phyloP scores from a whole-genome alignment of 371 early-diverging fungal genomes.

The Smittium culicis region DNA sequence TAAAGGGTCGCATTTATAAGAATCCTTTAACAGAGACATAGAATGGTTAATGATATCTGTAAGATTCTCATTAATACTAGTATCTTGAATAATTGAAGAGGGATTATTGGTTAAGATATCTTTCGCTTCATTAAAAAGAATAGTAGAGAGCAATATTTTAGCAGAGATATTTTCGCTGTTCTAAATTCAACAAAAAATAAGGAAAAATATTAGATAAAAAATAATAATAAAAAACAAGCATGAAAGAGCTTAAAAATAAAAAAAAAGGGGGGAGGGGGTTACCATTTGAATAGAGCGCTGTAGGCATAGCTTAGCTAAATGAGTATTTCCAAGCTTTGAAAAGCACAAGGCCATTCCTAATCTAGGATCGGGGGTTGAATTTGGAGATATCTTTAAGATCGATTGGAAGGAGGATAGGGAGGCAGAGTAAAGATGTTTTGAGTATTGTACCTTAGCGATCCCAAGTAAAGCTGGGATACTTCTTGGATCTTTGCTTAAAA shows the following conservation, averaged over 20 bases:
- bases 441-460: constrained; percentile 50
- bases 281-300: constrained; percentile 46
- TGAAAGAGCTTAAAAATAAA: not conserved
- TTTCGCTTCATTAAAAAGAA: constrained; percentile 64
- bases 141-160: constrained; percentile 48
- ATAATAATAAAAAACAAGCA: not conserved
- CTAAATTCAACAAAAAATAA: not conserved
- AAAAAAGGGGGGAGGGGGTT: constrained; percentile 18
- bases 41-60: constrained; percentile 22
- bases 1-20: constrained; percentile 28
- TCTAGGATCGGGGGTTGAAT: constrained; percentile 52
- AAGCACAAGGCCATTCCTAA: constrained; percentile 80
- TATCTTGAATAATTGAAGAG: not conserved
- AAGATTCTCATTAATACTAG: constrained; percentile 11
- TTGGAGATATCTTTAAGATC: constrained; percentile 42
- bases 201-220: not conserved
- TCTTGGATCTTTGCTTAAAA: constrained; percentile 41
- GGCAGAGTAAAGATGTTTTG: constrained; percentile 38
- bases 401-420: constrained; percentile 60
- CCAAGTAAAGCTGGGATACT: constrained; percentile 70
- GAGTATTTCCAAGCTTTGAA: constrained; percentile 50
- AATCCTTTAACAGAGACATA: constrained; percentile 33
- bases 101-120: constrained; percentile 10
- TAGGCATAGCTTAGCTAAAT: constrained; percentile 55
- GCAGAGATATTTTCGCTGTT: constrained; percentile 40